A percentile compares a stretch with the other conserved stretches of the same genome.
These are phyloP conservation scores for Podila minutissima DNA, from an alignment of 192 early-diverging fungal genomes.

Conservation along the genomic window DNA sequence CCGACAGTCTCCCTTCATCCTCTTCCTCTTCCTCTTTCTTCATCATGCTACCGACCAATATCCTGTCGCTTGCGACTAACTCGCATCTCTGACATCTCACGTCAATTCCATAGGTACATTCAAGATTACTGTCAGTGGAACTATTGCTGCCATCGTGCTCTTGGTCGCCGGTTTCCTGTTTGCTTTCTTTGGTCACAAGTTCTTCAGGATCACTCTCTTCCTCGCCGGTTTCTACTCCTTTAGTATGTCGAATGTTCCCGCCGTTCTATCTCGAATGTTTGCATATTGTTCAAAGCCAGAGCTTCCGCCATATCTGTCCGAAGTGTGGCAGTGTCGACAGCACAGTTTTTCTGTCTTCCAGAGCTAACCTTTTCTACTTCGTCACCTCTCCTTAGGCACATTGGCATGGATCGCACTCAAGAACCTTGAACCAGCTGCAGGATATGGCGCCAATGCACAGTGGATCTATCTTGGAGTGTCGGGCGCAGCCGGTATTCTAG, in stretches of 20 bases:
- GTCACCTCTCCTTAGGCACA: conserved; percentile 24
- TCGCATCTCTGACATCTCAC: background rate
- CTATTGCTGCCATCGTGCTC: conserved; percentile 67
- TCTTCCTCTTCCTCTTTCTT: no score
- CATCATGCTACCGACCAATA: no score
- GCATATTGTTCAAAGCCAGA: background rate
- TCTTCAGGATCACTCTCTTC: conserved; percentile 77
- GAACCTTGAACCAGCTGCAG: conserved; percentile 53
- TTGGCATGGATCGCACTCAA: conserved; percentile 62
- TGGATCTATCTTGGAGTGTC: conserved; percentile 68
- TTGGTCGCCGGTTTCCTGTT: conserved; percentile 73
- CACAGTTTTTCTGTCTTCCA: background rate
- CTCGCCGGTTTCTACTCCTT: conserved; percentile 81
- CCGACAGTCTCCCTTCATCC: no score
- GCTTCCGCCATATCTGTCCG: no score
- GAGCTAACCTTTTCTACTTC: background rate
- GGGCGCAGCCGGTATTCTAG: conserved; percentile 70
- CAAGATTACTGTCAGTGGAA: conserved; percentile 35
- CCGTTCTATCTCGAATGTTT: background rate
- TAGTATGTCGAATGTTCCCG: conserved; percentile 32
- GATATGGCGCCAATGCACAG: conserved; percentile 44
- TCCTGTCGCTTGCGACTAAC: background rate
- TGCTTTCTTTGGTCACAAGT: conserved; percentile 73
- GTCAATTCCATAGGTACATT: background rate
- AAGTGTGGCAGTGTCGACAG: background rate